Base-by-base conservation (phyloP, 805 yeast genomes). In the Millerozyma acaciae region DNA sequence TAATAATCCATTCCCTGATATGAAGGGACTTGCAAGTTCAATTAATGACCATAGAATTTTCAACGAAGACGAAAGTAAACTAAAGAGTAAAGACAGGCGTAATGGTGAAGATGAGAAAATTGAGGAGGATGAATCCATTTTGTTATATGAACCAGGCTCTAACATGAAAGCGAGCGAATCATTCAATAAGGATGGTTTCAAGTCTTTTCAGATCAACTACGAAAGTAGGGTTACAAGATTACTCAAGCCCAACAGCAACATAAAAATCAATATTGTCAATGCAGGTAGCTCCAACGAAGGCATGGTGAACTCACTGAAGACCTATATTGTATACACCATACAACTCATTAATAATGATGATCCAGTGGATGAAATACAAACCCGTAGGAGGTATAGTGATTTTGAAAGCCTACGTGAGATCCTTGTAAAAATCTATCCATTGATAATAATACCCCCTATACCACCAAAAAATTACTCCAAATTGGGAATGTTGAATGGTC, bases 281-380 rank as follows among this genome's bases (percentile, higher is more conserved):
- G 96, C 97, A 0, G 86, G 87, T 4, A 88, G 85, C 53, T 82
- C 85, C 33, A 80, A 75, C 39, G 97, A 90, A 47, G 87, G 89
- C 8, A 44, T 62, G 65, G 71, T 78, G 22, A 73, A 84, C 42
- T 78, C 88, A 2, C 59, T 54, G 54, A 65, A 64, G 50, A 65
- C 63, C 37, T 90, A 81, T 46, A 78, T 90, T 16, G 86, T 88
- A 0, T 90, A 93, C 54, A 80, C 95, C 2, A 84, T 90, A 39
- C 70, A 73, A 40, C 63, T 76, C 28, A 63, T 79, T n/a, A 80
- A 68, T 6, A 50, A 45, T 1, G 54, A 53, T 20, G 50, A 46
- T 21, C 39, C 47, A 1, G 51, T 47, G 12, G 63, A 68, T 15
- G 64, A 75, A 26, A 52, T 76, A 20, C 89, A 87, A 4, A 76